Evolutionary conservation across 169 alveolate genomes (phyloP), one percentile per base, ranked within the genome.

Genomic region (Plasmodium cynomolgi): DNA sequence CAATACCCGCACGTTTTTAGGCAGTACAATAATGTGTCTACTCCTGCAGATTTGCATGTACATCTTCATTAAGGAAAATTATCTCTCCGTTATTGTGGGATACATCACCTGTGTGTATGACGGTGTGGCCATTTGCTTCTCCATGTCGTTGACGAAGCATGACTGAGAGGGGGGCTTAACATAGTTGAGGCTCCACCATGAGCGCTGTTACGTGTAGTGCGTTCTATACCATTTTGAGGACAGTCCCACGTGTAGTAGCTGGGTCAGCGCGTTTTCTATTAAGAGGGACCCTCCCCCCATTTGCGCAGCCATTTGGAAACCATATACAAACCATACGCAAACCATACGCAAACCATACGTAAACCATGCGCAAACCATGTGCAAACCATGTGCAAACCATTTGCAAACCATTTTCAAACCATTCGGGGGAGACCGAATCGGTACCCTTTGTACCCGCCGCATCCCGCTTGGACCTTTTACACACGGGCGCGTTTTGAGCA

Each of bases 1-100:
- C 99, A 97, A 77, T 97, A 96, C 92, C 99, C 99, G 29, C 95
- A 97, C 90, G 99, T 97, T 79, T 97, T 97, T 95, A 93, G 98
- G 80, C 98, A 97, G 71, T 96, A 95, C 74, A 92, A 96, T 58
- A 96, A 96, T 23, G 97, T 96, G 37, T 92, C 95, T 56, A 95
- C 97, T 5, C 97, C 97, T 15, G 97, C 96, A 58, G 96, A 93
- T 79, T 95, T 96, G 34, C 95, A 84, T 20, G 97, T 95, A 1
- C 95, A 95, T 84, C 95, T 96, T 71, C 97, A 96, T 79, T 96
- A 56, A 91, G 37, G 31, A 8, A 20, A 50, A 15, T 50, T 50
- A 0, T 13, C 5, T 50, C 26, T 50, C 62, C 26, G 26, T 50
- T 50, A 50, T 15, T 50, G 5, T 26, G 77, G 37, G 77, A 23